Evolutionary conservation across 805 yeast species (phyloP).

Genomic region (Barnettozyma wickerhamii): DNA sequence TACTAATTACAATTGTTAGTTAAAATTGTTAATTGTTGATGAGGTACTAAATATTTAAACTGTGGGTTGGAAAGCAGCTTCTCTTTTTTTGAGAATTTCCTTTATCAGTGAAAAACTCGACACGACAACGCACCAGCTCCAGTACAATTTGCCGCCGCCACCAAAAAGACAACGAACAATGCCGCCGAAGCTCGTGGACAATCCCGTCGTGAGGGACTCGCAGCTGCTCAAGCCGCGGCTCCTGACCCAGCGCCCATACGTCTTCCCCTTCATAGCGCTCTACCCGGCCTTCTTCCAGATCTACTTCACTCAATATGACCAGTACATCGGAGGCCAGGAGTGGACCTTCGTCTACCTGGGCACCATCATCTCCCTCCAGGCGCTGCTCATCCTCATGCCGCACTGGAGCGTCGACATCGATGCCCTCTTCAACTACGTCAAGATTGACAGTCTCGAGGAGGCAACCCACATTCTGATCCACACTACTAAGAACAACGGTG

Average conservation of each 20-base stretch:
- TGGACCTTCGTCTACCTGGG: slow-evolving; percentile 93
- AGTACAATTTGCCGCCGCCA: no score
- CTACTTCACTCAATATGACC: slow-evolving; percentile 67
- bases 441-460: slow-evolving; percentile 47
- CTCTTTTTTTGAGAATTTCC: no score
- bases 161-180: neutral
- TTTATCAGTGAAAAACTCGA: no score
- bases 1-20: no score
- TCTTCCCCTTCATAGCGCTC: slow-evolving; percentile 73
- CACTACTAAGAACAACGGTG: slow-evolving; percentile 83
- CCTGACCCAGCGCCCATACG: slow-evolving; percentile 61
- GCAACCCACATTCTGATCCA: slow-evolving; percentile 73
- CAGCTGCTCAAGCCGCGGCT: slow-evolving; percentile 71
- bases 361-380: slow-evolving; percentile 65
- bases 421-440: slow-evolving; percentile 61
- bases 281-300: slow-evolving; percentile 72
- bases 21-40: no score
- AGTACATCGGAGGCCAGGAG: slow-evolving; percentile 80
- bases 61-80: no score
- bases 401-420: slow-evolving; percentile 81
- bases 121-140: no score
- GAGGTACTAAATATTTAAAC: no score
- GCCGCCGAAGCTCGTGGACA: slow-evolving; percentile 49
- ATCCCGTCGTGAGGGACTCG: slow-evolving; percentile 68
- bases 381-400: slow-evolving; percentile 83